Percentiles rank a stretch among this genome's conserved stretches.
phyloP scores from a whole-genome alignment of 345 rosid genomes.

The Brassica incana region DNA sequence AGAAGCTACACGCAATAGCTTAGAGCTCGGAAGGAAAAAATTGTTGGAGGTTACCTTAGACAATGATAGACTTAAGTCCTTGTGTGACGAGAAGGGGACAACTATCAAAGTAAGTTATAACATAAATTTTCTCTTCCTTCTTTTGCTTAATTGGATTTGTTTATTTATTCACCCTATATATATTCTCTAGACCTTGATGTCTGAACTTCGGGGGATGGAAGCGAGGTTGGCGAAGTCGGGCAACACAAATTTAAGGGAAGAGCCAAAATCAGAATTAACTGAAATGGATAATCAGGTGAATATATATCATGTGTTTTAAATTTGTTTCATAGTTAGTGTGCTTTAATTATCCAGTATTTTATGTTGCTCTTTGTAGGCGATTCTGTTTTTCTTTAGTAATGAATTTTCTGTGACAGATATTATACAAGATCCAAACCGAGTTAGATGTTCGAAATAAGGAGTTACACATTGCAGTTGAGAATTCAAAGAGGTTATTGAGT shows the following conservation, averaged over 20 bases:
- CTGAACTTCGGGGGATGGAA: conserved; percentile 67
- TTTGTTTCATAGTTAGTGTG: conserved; percentile 6
- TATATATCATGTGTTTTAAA: background rate
- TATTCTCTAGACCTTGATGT: conserved; percentile 51
- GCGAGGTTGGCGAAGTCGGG: conserved; percentile 50
- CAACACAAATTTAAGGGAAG: conserved; percentile 42
- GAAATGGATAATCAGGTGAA: conserved; percentile 63
- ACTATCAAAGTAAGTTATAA: conserved; percentile 64
- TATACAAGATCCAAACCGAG: conserved; percentile 65
- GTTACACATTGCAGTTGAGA: conserved; percentile 56
- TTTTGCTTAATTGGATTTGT: conserved; percentile 14
- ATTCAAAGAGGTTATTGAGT: conserved; percentile 47
- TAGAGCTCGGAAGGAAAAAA: conserved; percentile 66
- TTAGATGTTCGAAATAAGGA: conserved; percentile 60
- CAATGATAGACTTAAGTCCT: conserved; percentile 55
- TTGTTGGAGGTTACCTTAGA: conserved; percentile 51
- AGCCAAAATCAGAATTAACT: conserved; percentile 32
- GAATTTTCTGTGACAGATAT: conserved; percentile 42
- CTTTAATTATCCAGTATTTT: background rate
- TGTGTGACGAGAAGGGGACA: conserved; percentile 66
- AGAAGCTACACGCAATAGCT: conserved; percentile 55
- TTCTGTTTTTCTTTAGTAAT: conserved; percentile 11
- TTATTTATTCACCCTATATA: conserved; percentile 10
- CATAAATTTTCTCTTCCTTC: background rate
- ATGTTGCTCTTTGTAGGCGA: background rate